Base-by-base conservation (phyloP, 139 green algal species). In the Coelastrella sp. region DNA sequence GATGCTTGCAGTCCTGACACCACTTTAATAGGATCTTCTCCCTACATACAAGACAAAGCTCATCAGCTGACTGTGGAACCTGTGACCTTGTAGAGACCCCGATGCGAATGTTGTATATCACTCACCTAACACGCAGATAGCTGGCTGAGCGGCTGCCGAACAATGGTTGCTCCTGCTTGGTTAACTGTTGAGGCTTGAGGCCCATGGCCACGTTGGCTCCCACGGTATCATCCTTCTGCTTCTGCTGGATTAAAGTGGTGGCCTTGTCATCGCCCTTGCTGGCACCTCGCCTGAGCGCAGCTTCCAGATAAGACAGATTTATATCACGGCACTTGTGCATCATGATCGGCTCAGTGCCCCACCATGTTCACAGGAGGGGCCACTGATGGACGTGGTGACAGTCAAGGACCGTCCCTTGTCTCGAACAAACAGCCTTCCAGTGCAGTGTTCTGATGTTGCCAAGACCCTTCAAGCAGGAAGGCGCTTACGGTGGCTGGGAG, bases 1-100 rank as follows among this genome's bases (percentile, higher is more conserved):
- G 92, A 11, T 78, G 15, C 7, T 82, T 91, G 11, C 85, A 83
- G 76, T 96, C 90, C 7, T 76, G 68, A 19, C 93, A 74, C 94
- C 95, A 96, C 68, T 87, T 85, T 27, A 90, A n/a, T 27, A 97
- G 68, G 7, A 96, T 89, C 8, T 91, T 66, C 88, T 94, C 93
- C 58, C 94, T 95, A 92, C 83, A 87, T 19, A 56, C 70, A 79
- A 65, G 7, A 60, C 1, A 49, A 49, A 49, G 35, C 19, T 22
- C 19, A 20, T 20, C 35, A 49, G 35, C 35, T 49, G 35, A 49
- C 35, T 1, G 35, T 49, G 35, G 35, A 49, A 49, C 35, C 35
- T 5, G 35, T 49, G 35, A 49, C 35, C 35, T 49, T 49, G 35
- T 49, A 49, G 35, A 49, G 35, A 49, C 35, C 35, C 35, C 35